Evolutionary conservation across 495 filamentous ascomycete genomes (phyloP), one percentile per base, ranked within the genome.

Genomic region (Daldinia concentrica): DNA sequence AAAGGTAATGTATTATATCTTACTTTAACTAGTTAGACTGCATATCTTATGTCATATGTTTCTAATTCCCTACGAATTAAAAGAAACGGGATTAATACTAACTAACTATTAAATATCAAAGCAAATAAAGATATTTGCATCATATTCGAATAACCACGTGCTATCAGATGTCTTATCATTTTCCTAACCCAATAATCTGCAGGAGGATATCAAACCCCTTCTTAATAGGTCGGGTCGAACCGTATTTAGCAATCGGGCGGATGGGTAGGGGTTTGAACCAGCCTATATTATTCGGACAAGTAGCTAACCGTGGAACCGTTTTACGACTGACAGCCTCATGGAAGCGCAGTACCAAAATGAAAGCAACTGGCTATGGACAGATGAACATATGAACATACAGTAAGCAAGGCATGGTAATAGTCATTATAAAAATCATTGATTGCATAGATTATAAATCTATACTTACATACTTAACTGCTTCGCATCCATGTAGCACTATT

Each of bases 191-290:
- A 4, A 57, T n/a, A 66, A 37, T 24, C 29, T 64, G 60, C 58
- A 62, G 15, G 32, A 58, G 37, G 69, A 72, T 67, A 72, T 64
- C 59, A 36, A 34, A n/a, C 56, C 4, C 12, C 22, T 14, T 67
- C 52, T 32, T 64, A 32, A 68, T 68, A 68, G 60, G 60, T 12
- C 29, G n/a, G 36, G 8, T 24, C 19, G 32, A 61, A 29, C 48
- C 15, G 5, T 58, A 37, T 43, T 45, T 48, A 8, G 55, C 45
- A 36, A 36, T 48, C 27, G 30, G 12, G 17, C 58, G 32, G 66
- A 17, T 51, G 41, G 30, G 45, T 45, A 45, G 6, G 51, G 30
- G 4, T 39, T 19, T 7, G 11, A 29, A 15, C 22, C 6, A 30
- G 50, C 50, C 50, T 54, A 48, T 24, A 3, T 9, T 4, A 19